Base-by-base conservation (phyloP, 2,329 filamentous ascomycete genomes). In the Exophiala sp. region DNA sequence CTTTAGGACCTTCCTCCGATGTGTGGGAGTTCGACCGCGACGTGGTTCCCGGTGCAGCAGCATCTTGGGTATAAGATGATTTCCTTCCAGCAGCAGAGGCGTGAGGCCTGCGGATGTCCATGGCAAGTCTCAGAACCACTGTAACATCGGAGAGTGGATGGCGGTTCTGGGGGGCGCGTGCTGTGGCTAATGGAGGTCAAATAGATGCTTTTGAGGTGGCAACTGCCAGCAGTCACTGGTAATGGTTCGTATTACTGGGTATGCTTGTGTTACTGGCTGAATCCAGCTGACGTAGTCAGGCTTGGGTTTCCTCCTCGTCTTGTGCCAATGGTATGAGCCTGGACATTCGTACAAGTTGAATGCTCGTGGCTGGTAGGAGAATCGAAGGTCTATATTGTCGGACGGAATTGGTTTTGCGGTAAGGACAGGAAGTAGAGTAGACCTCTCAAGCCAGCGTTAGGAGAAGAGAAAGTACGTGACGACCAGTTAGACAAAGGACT, bases 1-100 rank as follows among this genome's bases (percentile, higher is more conserved):
- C 76, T 58, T 75, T 73, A 39, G 75, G 46, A 56, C 72, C 64
- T 52, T 69, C 71, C 39, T 75, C 69, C 52, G 72, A 68, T 65
- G 71, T 69, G 63, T 69, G 69, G 59, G 64, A 67, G 61, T 56
- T 65, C 60, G 65, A 69, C 66, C 64, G 67, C 61, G 66, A 70
- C 65, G 57, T 66, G 68, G 42, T 54, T 45, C 50, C 51, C 41
- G 41, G 41, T 24, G 47, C 41, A 29, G 46, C 47, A 55, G 48
- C 41, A 41, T 52, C 50, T 35, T 55, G 44, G 50, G 50, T 49
- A 47, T 47, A 55, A 38, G 54, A 51, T 12, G 48, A 52, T 47
- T 49, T 42, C 42, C 54, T 56, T 47, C 53, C 44, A 38, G 49
- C 58, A 42, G 52, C 45, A 29, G 57, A 35, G 36, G 57, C 39